A percentile compares a stretch with the other conserved stretches of the same genome.
Evolutionary conservation across 495 filamentous ascomycete species (phyloP).

Genomic region (Xylaria nigripes): DNA sequence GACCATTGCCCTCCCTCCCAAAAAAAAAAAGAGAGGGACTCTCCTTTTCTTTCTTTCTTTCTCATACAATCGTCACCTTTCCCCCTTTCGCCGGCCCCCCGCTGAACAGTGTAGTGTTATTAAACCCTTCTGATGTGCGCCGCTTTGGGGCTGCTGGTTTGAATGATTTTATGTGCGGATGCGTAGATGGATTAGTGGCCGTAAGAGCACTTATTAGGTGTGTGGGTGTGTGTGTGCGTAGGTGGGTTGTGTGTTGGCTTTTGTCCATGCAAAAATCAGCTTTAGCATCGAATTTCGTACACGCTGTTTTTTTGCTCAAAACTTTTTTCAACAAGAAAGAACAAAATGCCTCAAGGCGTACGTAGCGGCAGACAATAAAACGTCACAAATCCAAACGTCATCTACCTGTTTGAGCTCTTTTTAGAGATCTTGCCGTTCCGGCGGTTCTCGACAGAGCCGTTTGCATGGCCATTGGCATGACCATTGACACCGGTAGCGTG

Average conservation of each 20-base stretch:
- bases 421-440: constrained; percentile 15
- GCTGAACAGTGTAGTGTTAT: too few relatives aligned
- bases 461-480: constrained; percentile 12
- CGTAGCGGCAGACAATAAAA: background rate
- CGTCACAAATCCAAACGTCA: background rate
- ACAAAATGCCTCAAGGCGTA: background rate
- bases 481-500: constrained; percentile 13
- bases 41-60: too few relatives aligned
- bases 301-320: background rate
- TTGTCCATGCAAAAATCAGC: background rate
- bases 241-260: too few relatives aligned
- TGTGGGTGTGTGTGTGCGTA: too few relatives aligned
- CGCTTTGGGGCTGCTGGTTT: background rate
- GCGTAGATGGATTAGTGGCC: background rate
- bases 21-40: too few relatives aligned
- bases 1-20: too few relatives aligned
- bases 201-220: background rate
- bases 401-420: background rate
- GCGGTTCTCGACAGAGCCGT: constrained; percentile 15
- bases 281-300: background rate
- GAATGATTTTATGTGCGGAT: background rate
- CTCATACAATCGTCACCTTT: background rate
- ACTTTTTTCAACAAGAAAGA: background rate
- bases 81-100: background rate
- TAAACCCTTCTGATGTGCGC: background rate